phyloP scores from a whole-genome alignment of 1,284 basidiomycete species.

The Melampsora larici-populina region DNA sequence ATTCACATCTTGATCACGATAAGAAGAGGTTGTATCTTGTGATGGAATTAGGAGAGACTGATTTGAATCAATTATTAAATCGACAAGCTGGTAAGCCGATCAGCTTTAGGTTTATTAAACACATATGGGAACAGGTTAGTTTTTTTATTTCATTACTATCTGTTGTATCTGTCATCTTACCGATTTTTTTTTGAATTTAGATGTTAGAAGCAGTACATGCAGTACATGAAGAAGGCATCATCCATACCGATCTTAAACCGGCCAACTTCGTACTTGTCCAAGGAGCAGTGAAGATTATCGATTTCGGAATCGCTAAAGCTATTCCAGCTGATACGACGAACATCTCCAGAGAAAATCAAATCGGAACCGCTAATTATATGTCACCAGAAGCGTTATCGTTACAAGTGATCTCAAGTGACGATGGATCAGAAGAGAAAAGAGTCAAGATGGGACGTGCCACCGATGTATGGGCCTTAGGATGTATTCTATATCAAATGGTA shows the following conservation, averaged over 20 bases:
- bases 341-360: conserved; percentile 78
- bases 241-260: conserved; percentile 92
- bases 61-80: conserved; percentile 74
- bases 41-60: conserved; percentile 90
- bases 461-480: conserved; percentile 97
- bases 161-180: background rate
- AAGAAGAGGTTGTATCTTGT: conserved; percentile 56
- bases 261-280: conserved; percentile 93
- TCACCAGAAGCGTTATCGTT: conserved; percentile 69
- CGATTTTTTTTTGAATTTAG: conserved; percentile 56
- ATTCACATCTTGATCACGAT: conserved; percentile 68
- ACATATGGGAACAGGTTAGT: conserved; percentile 88
- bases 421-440: conserved; percentile 11
- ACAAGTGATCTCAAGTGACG: conserved; percentile 19
- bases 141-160: background rate
- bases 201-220: conserved; percentile 94
- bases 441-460: conserved; percentile 62
- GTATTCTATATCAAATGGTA: conserved; percentile 94
- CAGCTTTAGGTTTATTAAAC: conserved; percentile 85
- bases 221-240: conserved; percentile 92
- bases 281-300: conserved; percentile 88
- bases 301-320: conserved; percentile 94
- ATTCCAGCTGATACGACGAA: conserved; percentile 96
- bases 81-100: conserved; percentile 75
- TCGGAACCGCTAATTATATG: conserved; percentile 94